phyloP scores from a whole-genome alignment of 83 land plant genomes.

The Diphasiastrum complanatum region DNA sequence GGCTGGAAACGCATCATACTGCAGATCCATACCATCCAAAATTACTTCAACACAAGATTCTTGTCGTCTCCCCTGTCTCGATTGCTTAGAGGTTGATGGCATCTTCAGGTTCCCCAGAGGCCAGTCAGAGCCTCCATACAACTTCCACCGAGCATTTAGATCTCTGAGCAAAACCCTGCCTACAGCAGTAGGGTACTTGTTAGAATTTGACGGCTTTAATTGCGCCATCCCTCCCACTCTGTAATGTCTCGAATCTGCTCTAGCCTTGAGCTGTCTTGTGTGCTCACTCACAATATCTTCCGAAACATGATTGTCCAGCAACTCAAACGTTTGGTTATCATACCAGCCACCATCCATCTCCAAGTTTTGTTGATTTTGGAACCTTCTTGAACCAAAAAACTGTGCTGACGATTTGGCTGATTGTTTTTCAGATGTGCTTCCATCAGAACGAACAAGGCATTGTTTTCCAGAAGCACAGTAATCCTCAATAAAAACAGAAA shows the following conservation, averaged over 20 bases:
- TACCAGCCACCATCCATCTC: conserved; percentile 64
- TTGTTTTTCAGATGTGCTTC: no score
- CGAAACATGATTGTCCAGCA: conserved; percentile 66
- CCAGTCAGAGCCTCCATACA: conserved; percentile 60
- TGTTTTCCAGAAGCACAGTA: no score
- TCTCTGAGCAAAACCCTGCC: conserved; percentile 53
- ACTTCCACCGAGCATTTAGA: conserved; percentile 53
- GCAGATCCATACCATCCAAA: conserved; percentile 45
- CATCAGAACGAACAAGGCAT: no score
- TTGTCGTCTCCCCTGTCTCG: no score
- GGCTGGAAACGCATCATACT: conserved; percentile 59
- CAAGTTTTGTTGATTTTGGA: no score
- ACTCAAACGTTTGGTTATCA: conserved; percentile 28
- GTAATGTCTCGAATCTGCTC: no score
- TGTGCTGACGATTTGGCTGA: no score
- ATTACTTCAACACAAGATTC: conserved; percentile 55
- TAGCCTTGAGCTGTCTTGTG: no score
- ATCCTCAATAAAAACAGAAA: no score
- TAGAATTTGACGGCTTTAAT: no score
- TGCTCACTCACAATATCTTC: neutral
- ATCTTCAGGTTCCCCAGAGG: conserved; percentile 15
- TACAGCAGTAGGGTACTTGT: conserved; percentile 16
- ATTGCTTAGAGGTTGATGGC: conserved; percentile 9
- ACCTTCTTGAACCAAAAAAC: no score
- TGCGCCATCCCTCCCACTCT: no score